Evolutionary conservation across 2,329 filamentous ascomycete species (phyloP), one percentile per base, ranked within the genome.

Genomic region (Cladophialophora psammophila): DNA sequence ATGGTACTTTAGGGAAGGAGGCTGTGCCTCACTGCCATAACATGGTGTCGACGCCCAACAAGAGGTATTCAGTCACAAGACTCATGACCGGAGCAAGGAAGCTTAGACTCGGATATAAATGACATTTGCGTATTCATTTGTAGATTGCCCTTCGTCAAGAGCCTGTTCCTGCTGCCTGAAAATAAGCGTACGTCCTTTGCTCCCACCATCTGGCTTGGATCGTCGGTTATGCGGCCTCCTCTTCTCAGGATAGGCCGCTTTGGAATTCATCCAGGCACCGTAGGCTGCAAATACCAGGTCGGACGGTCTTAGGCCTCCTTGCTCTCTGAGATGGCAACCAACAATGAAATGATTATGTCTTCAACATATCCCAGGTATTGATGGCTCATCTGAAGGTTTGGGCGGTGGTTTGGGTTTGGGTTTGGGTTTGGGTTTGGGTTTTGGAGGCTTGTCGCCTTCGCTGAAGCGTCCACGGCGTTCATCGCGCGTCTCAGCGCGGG

Each of bases 311-410:
- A 50, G n/a, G 32, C 45, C 26, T 13, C 7, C 40, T 45, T 48
- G 31, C n/a, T 50, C 15, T 18, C 36, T 18, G 20, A 18, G 31
- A 18, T 15, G 26, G 13, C 15, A 9, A 34, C 5, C 35, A 34
- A 58, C 18, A 20, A 57, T 4, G 7, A 31, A 45, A 13, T 13
- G 38, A 31, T 34, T 40, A 15, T 1, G 20, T 18, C 13, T 20
- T 60, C 34, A 68, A 34, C 63, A 68, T 15, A 68, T 38, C 13
- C 66, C 66, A 42, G 66, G 66, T 32, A 68, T 53, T 45, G 65
- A 56, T 45, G 61, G 66, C 40, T 65, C 63, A 18, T 62, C 57
- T 34, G 57, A 36, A 15, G 66, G 66, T 20, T 60, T 64, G 12
- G 66, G 66, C n/a, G 56, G 53, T 35, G 66, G 66, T 35, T 60